A percentile compares a stretch with the other conserved stretches of the same genome.
Evolutionary conservation across 345 rosid species (phyloP).

Genomic region (Tarenaya hassleriana): DNA sequence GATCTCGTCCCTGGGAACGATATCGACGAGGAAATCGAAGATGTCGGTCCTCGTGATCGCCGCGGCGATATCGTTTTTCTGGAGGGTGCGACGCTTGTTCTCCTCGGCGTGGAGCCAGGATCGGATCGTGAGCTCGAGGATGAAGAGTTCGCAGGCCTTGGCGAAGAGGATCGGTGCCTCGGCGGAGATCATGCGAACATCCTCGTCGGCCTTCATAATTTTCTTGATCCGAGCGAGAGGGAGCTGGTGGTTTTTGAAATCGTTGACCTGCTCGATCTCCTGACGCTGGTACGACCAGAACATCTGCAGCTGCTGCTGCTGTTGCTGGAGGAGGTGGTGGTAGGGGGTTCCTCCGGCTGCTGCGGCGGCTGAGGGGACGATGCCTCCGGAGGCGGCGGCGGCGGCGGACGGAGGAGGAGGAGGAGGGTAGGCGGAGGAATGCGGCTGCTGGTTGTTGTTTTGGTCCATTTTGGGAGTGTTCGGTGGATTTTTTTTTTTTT

Average conservation of each 20-base stretch:
- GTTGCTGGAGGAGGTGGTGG: conserved; percentile 69
- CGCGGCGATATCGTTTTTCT: conserved; percentile 73
- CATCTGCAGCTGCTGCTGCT: conserved; percentile 66
- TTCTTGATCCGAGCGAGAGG: conserved; percentile 81
- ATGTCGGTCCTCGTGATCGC: conserved; percentile 75
- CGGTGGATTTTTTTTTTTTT: not conserved
- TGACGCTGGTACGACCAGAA: conserved; percentile 69
- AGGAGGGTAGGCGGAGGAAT: conserved; percentile 50
- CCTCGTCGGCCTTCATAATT: conserved; percentile 66
- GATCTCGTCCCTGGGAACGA: conserved; percentile 72
- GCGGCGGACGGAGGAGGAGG: conserved; percentile 37
- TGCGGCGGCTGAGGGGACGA: conserved; percentile 7
- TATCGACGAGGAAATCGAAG: conserved; percentile 70
- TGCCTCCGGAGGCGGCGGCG: conserved; percentile 40
- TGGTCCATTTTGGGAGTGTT: conserved; percentile 13
- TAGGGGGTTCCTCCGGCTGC: conserved; percentile 58
- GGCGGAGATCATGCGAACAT: conserved; percentile 38
- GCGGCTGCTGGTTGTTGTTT: conserved; percentile 50
- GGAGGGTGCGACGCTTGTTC: conserved; percentile 67
- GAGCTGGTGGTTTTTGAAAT: conserved; percentile 77
- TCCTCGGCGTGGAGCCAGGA: conserved; percentile 89
- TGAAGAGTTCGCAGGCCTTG: conserved; percentile 78
- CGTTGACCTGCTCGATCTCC: conserved; percentile 69
- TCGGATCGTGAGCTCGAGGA: conserved; percentile 67
- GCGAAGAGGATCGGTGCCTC: conserved; percentile 74